Percentiles rank a stretch among this genome's conserved stretches.
Conservation (phyloP, 2,329 filamentous ascomycete genomes). For the Sporothrix euskadiensis region DNA sequence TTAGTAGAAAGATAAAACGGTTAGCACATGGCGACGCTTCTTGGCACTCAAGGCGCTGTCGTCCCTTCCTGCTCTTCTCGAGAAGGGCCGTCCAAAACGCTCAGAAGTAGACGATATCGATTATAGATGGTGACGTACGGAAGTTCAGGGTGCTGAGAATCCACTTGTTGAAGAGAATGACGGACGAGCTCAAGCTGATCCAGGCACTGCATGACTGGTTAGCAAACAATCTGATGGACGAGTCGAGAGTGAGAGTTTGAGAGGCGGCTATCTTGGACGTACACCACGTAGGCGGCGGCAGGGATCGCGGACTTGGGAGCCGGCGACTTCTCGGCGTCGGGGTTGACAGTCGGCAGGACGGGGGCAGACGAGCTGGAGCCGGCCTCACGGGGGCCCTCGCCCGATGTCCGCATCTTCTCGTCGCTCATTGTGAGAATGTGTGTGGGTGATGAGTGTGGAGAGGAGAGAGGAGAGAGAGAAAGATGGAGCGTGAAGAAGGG, state of each 20-base stretch:
- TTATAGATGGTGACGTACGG: conserved; percentile 51
- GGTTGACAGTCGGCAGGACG: conserved; percentile 79
- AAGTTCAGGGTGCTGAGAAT: conserved; percentile 85
- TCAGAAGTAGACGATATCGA: neutral
- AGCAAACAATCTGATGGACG: neutral
- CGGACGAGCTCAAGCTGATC: conserved; percentile 89
- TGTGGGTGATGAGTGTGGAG: neutral
- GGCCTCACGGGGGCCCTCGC: conserved; percentile 67
- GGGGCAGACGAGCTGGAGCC: conserved; percentile 45
- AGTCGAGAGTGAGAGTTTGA: neutral
- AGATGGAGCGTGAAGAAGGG: neutral
- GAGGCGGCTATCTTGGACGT: conserved; percentile 36
- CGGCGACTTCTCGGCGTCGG: conserved; percentile 69
- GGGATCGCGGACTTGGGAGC: conserved; percentile 67
- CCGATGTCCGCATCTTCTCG: conserved; percentile 82
- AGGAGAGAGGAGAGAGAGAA: neutral
- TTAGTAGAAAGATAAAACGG: neutral
- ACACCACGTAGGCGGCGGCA: conserved; percentile 82
- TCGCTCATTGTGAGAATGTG: conserved; percentile 53
- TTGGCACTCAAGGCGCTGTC: neutral
- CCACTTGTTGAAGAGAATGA: conserved; percentile 99
- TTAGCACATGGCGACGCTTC: conserved; percentile 4
- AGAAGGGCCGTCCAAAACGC: neutral
- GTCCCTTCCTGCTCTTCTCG: neutral
- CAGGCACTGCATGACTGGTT: conserved; percentile 62